Percentiles rank a stretch among this genome's conserved stretches.
Conservation (phyloP, 352 stramenopile species). For the Globisporangium echinulatum region DNA sequence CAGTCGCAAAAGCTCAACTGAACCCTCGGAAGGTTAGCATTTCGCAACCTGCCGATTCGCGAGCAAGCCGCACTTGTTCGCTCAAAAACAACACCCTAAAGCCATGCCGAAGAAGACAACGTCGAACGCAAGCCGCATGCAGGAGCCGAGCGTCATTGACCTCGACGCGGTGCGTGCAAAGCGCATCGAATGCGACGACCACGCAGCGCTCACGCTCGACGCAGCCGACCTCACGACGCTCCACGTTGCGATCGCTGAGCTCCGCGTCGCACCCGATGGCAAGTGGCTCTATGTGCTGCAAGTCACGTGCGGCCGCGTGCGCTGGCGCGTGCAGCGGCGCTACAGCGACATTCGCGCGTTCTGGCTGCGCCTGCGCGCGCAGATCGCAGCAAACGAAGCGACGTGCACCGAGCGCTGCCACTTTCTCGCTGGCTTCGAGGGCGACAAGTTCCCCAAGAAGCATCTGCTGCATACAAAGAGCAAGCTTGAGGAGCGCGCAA, state of each 20-base stretch:
- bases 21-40: no score
- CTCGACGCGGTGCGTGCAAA: constrained; percentile 20
- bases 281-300: constrained; percentile 67
- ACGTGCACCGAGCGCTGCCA: constrained; percentile 55
- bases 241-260: constrained; percentile 44
- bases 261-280: constrained; percentile 44
- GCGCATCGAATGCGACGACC: constrained; percentile 18
- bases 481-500: constrained; percentile 44
- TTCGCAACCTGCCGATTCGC: no score
- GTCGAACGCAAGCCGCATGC: no score
- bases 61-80: no score
- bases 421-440: constrained; percentile 57
- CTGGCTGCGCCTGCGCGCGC: constrained; percentile 40
- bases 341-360: constrained; percentile 76
- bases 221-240: constrained; percentile 43
- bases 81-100: no score
- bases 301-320: constrained; percentile 33
- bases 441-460: constrained; percentile 76
- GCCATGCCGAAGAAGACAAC: no score
- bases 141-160: constrained; percentile 3
- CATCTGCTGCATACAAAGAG: constrained; percentile 60
- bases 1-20: no score
- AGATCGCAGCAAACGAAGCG: constrained; percentile 19
- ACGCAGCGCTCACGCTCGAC: constrained; percentile 8
- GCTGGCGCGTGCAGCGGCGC: constrained; percentile 49